phyloP scores from a whole-genome alignment of 106 monocot species.

The Narthecium ossifragum region DNA sequence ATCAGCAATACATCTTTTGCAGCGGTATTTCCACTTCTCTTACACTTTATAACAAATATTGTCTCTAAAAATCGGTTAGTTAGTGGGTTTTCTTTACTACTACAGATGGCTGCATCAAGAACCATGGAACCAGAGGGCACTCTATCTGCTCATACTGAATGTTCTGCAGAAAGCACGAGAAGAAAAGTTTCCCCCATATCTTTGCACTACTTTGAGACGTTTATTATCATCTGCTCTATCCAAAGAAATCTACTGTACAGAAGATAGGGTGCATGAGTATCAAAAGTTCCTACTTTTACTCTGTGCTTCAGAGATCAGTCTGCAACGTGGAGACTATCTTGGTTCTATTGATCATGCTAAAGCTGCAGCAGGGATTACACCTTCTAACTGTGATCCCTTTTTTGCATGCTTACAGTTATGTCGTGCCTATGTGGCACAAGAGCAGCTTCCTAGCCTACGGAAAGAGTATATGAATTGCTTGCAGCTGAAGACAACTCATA shows the following conservation, averaged over 20 bases:
- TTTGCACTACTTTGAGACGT: slow-evolving; percentile 42
- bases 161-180: slow-evolving; percentile 71
- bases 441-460: slow-evolving; percentile 32
- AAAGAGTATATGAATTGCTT: slow-evolving; percentile 71
- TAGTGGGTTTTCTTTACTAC: slow-evolving; percentile 7
- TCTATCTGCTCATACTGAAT: slow-evolving; percentile 57
- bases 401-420: slow-evolving; percentile 84
- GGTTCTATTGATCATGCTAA: slow-evolving; percentile 28
- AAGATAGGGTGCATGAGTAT: slow-evolving; percentile 23
- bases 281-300: slow-evolving; percentile 60
- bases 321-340: slow-evolving; percentile 54
- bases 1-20: slow-evolving; percentile 28
- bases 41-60: too few relatives aligned
- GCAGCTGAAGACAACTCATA: slow-evolving; percentile 36
- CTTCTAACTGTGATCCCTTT: slow-evolving; percentile 30
- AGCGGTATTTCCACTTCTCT: slow-evolving; percentile 36
- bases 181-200: slow-evolving; percentile 63
- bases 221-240: slow-evolving; percentile 39
- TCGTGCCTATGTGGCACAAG: slow-evolving; percentile 55
- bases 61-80: too few relatives aligned
- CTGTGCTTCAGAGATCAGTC: slow-evolving; percentile 69
- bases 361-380: slow-evolving; percentile 36
- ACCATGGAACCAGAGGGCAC: slow-evolving; percentile 76
- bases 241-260: slow-evolving; percentile 18
- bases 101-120: slow-evolving; percentile 86